Evolutionary conservation across 164 flowering plant genomes (phyloP).

Genomic region (Kingdonia uniflora): DNA sequence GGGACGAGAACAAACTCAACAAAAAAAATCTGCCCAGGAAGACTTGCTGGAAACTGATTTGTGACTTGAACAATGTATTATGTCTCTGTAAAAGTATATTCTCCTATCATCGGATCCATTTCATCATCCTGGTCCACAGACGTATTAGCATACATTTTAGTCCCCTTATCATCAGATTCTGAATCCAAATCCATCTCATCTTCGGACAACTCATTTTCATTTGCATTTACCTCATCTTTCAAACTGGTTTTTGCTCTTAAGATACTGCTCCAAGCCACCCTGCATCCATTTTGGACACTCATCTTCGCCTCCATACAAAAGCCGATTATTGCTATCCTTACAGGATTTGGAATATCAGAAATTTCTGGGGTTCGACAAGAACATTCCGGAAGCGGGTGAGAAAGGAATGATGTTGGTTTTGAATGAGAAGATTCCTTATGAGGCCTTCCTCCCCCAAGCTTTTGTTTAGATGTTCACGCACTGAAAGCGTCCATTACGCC

Average conservation of each 20-base stretch:
- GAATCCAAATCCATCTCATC: conserved; percentile 37
- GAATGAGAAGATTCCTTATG: conserved; percentile 37
- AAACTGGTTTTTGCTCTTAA: conserved; percentile 8
- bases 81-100: neutral
- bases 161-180: conserved; percentile 25
- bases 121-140: conserved; percentile 62
- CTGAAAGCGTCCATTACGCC: conserved; percentile 62
- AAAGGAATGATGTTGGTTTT: conserved; percentile 57
- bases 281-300: conserved; percentile 86
- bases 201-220: conserved; percentile 34
- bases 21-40: too few relatives aligned
- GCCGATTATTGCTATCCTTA: conserved; percentile 25
- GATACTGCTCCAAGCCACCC: conserved; percentile 23
- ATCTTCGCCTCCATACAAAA: conserved; percentile 56
- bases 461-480: conserved; percentile 74
- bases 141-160: conserved; percentile 13
- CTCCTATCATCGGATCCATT: conserved; percentile 60
- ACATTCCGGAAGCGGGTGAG: conserved; percentile 95
- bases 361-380: conserved; percentile 51
- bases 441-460: conserved; percentile 73
- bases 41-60: too few relatives aligned
- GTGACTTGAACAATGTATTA: neutral
- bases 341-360: conserved; percentile 16
- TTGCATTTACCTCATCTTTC: conserved; percentile 26
- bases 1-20: too few relatives aligned